Conservation (phyloP, 495 filamentous ascomycete genomes). For the Letharia lupina region DNA sequence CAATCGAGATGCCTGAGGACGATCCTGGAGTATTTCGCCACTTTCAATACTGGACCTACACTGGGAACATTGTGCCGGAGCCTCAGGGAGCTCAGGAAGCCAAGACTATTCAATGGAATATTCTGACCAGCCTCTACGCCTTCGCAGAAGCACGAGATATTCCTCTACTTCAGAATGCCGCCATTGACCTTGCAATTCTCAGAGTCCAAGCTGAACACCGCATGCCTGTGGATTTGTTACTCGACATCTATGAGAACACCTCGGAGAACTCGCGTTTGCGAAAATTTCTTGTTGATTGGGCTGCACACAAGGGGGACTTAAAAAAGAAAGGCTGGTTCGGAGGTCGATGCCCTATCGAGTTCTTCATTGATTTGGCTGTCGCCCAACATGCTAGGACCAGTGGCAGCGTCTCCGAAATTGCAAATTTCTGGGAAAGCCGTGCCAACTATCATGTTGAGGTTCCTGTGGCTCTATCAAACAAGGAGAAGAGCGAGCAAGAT, state of each 20-base stretch:
- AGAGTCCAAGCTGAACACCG: no score
- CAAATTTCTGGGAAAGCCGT: not conserved
- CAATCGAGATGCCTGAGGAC: conserved; percentile 15
- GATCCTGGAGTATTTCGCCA: conserved; percentile 8
- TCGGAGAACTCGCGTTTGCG: not conserved
- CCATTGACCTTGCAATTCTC: not conserved
- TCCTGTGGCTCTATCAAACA: not conserved
- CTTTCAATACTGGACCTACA: conserved; percentile 19
- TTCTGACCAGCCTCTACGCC: not conserved
- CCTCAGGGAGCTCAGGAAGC: no score
- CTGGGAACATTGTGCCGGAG: not conserved
- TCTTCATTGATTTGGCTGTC: no score
- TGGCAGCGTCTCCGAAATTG: no score
- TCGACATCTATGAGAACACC: conserved; percentile 1
- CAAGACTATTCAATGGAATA: not conserved
- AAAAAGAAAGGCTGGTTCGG: no score
- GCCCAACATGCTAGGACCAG: no score
- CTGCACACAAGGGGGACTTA: not conserved
- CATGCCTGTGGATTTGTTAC: not conserved
- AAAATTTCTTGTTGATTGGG: not conserved
- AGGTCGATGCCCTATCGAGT: no score
- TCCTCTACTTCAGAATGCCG: not conserved
- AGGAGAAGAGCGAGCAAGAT: not conserved
- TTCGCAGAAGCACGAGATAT: not conserved
- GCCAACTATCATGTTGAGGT: not conserved